Base-by-base conservation (phyloP, 1,139 yeast genomes). In the Hyphopichia burtonii region DNA sequence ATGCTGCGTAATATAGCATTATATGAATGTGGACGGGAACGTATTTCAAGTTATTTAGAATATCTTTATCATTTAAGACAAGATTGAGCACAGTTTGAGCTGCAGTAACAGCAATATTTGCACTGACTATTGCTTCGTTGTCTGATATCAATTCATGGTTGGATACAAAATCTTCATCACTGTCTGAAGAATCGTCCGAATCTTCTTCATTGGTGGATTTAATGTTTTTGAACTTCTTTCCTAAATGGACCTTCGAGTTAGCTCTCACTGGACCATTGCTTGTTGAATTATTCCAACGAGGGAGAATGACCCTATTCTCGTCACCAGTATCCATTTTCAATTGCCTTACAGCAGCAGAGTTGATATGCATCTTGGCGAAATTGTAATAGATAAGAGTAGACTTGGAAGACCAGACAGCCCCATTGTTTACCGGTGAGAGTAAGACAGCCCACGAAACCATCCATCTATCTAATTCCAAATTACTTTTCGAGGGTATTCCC, bases 381-480 rank as follows among this genome's bases (percentile, higher is more conserved):
- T 83, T 82, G 54, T 83, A 83, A 56, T 83, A 84, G 34, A 83
- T 79, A 47, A 83, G 66, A 0, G 89, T 82, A 1, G 86, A 80
- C 52, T 83, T 83, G 0, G 86, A 76, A 3, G 86, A 80, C 90
- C 90, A 83, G 0, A 82, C 78, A 0, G 84, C 78, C 10, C 82
- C 81, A 39, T 72, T 72, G 44, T 70, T 73, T 34, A 78, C 74
- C 0, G 87, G 86, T 1, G 86, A 79, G 15, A 83, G 61, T 27
- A 83, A 59, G 9, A 84, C 87, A 0, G 90, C 82, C 90, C 90
- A 83, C 12, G 85, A 82, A 8, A 83, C 88, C 89, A 83, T 83
- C 90, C 90, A 83, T 56, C 78, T 82, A 52, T 83, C 89, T 36
- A 83, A 62, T 44, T 83, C 87, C 46, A 83, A 63, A 57, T 83